A percentile compares a stretch with the other conserved stretches of the same genome.
Conservation (phyloP, 768 basidiomycete genomes). For the Tulasnella sp. region DNA sequence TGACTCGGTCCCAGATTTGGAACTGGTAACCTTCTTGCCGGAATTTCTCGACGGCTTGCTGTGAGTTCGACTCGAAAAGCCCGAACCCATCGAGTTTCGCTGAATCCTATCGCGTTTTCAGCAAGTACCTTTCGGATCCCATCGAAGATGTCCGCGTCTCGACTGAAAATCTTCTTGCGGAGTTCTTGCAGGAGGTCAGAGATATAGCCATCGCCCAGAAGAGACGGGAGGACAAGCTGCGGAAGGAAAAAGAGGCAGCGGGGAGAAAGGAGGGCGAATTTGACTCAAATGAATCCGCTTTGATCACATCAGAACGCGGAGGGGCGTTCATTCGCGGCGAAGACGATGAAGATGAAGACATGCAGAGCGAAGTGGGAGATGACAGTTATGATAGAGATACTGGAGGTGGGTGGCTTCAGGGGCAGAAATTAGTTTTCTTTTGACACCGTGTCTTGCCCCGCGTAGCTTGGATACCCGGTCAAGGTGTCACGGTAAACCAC, state of each 20-base stretch:
- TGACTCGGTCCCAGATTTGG: conserved; percentile 93
- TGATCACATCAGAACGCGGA: conserved; percentile 45
- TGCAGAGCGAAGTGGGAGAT: conserved; percentile 42
- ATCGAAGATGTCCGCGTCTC: conserved; percentile 89
- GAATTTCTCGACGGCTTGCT: conserved; percentile 91
- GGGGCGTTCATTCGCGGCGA: conserved; percentile 35
- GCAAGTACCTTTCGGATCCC: conserved; percentile 93
- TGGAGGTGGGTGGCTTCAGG: conserved; percentile 47
- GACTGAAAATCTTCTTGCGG: conserved; percentile 82
- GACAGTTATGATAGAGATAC: conserved; percentile 56
- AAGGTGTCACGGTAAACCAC: conserved; percentile 89
- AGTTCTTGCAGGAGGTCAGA: conserved; percentile 86
- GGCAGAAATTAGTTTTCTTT: not conserved
- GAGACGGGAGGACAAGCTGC: conserved; percentile 49
- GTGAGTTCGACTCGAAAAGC: conserved; percentile 47
- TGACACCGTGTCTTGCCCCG: conserved; percentile 23
- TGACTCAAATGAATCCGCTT: conserved; percentile 39
- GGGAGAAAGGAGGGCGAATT: conserved; percentile 37
- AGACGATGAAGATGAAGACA: conserved; percentile 33
- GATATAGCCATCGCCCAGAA: conserved; percentile 75
- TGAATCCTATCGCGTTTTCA: conserved; percentile 35
- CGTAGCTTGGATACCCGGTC: conserved; percentile 84
- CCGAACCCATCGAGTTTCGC: conserved; percentile 15
- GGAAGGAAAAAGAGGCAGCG: conserved; percentile 16
- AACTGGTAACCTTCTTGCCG: conserved; percentile 90